Evolutionary conservation across 2,329 filamentous ascomycete species (phyloP).

Genomic region (Diaporthe destruens): DNA sequence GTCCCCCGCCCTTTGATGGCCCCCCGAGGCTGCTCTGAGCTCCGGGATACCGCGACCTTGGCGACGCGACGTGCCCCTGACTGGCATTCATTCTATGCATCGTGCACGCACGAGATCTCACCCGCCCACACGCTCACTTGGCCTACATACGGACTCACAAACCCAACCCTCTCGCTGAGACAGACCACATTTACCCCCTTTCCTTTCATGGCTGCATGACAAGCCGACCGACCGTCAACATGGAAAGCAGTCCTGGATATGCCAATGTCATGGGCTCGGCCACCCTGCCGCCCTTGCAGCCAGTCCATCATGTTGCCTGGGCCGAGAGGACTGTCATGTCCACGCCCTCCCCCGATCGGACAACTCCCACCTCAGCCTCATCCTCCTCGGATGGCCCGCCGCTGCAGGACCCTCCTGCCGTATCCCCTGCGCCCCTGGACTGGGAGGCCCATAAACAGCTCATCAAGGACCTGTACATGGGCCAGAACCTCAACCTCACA

Average conservation of each 20-base stretch:
- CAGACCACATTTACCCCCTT: neutral
- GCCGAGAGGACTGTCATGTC: neutral
- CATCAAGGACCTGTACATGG: slow-evolving; percentile 43
- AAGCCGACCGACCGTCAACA: slow-evolving; percentile 20
- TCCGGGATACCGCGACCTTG: slow-evolving; percentile 24
- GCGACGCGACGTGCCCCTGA: slow-evolving; percentile 30
- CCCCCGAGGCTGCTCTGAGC: slow-evolving; percentile 1
- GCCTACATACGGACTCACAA: neutral
- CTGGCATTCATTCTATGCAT: neutral
- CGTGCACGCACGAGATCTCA: neutral
- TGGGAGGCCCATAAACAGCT: slow-evolving; percentile 42
- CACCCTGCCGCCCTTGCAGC: slow-evolving; percentile 13
- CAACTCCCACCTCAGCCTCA: slow-evolving; percentile 25
- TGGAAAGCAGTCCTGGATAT: slow-evolving; percentile 18
- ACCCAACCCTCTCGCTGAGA: neutral
- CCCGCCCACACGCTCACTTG: too few relatives aligned
- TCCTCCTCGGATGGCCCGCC: slow-evolving; percentile 7
- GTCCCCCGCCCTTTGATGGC: slow-evolving; percentile 28
- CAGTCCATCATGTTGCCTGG: slow-evolving; percentile 25
- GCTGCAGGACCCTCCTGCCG: slow-evolving; percentile 19
- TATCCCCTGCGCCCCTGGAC: slow-evolving; percentile 34
- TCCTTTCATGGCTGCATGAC: slow-evolving; percentile 28
- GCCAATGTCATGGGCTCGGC: neutral
- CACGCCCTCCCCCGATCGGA: neutral
- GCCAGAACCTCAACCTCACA: slow-evolving; percentile 41